These are phyloP conservation scores for Yamadazyma trypodendri DNA, from an alignment of 1,139 yeast species.

Conservation along the genomic window DNA sequence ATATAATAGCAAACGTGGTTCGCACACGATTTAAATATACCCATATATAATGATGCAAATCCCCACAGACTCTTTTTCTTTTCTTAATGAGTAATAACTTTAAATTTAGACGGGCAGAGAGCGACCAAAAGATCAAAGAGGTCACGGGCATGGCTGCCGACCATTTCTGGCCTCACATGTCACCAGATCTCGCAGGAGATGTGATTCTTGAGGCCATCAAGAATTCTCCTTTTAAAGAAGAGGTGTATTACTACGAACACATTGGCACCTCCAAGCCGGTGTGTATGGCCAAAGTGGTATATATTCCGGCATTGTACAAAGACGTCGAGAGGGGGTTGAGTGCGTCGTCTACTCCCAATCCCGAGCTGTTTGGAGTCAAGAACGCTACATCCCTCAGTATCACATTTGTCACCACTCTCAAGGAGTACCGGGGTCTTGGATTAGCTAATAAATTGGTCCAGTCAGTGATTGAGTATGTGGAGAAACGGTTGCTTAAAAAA, in stretches of 20 bases:
- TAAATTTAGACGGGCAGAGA: slow-evolving; percentile 23
- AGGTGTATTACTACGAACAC: slow-evolving; percentile 33
- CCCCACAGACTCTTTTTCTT: background rate
- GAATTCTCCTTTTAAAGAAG: slow-evolving; percentile 23
- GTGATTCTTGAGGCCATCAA: slow-evolving; percentile 30
- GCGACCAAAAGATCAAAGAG: slow-evolving; percentile 25
- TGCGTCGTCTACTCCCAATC: slow-evolving; percentile 33
- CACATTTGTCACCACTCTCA: slow-evolving; percentile 29
- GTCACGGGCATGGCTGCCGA: slow-evolving; percentile 27
- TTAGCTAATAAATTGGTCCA: slow-evolving; percentile 28
- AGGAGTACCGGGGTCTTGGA: slow-evolving; percentile 29
- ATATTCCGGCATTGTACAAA: slow-evolving; percentile 29
- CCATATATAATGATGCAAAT: background rate
- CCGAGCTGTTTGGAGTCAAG: slow-evolving; percentile 33
- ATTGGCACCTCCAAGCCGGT: slow-evolving; percentile 23
- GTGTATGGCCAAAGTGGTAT: slow-evolving; percentile 27
- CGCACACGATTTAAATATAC: background rate
- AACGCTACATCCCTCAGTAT: slow-evolving; percentile 28
- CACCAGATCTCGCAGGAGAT: slow-evolving; percentile 27
- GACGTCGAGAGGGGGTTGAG: slow-evolving; percentile 29
- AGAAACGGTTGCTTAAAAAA: slow-evolving; percentile 27
- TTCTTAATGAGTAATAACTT: slow-evolving; percentile 18
- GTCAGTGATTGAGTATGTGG: slow-evolving; percentile 32
- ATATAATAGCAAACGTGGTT: background rate
- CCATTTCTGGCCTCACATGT: slow-evolving; percentile 30